These are phyloP conservation scores for Penicillium pancosmium DNA, from an alignment of 495 filamentous ascomycete species.

Conservation along the genomic window DNA sequence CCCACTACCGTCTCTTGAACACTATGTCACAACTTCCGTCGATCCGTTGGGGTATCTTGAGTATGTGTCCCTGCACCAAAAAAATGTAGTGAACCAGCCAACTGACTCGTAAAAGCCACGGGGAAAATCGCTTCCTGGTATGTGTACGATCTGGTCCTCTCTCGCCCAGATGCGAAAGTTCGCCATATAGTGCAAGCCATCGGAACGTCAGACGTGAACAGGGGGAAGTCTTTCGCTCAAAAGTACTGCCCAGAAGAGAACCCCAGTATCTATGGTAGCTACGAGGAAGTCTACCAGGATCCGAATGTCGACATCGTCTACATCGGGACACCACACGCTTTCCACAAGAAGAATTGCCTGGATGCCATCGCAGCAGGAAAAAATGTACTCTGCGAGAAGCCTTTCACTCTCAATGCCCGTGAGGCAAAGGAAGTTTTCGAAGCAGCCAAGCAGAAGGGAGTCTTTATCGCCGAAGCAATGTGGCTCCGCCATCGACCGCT, in stretches of 20 bases:
- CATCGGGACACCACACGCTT: conserved; percentile 46
- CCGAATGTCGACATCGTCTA: conserved; percentile 47
- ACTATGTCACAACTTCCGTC: conserved; percentile 12
- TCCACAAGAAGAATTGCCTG: conserved; percentile 43
- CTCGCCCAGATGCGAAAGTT: conserved; percentile 25
- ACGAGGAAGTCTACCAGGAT: conserved; percentile 36
- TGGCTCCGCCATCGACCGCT: conserved; percentile 24
- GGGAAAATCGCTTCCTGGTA: conserved; percentile 35
- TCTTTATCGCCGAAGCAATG: conserved; percentile 45
- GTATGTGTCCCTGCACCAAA: conserved; percentile 8
- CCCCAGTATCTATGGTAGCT: conserved; percentile 32
- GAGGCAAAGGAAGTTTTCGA: conserved; percentile 42
- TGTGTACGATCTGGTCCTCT: conserved; percentile 27
- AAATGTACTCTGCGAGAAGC: conserved; percentile 48
- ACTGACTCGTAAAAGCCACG: conserved; percentile 13
- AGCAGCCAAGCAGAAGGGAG: conserved; percentile 41
- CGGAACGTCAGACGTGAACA: conserved; percentile 33
- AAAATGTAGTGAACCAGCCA: background rate
- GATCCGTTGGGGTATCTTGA: conserved; percentile 21
- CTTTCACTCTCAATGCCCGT: conserved; percentile 40
- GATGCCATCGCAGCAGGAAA: conserved; percentile 44
- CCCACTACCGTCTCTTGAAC: background rate
- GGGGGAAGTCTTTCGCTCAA: conserved; percentile 30
- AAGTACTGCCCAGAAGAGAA: conserved; percentile 15
- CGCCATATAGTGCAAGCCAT: conserved; percentile 36